Base-by-base conservation (phyloP, 768 basidiomycete genomes). In the Termitomyces sp. region DNA sequence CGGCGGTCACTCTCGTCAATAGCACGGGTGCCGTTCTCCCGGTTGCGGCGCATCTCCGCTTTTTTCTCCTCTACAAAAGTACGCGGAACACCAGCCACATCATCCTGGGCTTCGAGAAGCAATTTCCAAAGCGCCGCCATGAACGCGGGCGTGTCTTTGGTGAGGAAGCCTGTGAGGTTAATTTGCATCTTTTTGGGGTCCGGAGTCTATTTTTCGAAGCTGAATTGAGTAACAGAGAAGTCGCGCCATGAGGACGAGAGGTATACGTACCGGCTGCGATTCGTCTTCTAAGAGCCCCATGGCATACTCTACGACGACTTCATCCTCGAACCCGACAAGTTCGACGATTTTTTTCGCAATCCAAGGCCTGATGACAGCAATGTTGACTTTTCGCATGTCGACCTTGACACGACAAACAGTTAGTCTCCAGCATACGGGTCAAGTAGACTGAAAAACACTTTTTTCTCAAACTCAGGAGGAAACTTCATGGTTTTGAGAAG, bases 161-260 rank as follows among this genome's bases (percentile, higher is more conserved):
- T 90, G 57, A 99, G 81, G 71, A 99, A 99, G 8, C 96, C 96
- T 2, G 90, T 91, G 25, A 99, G 73, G 66, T 89, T 87, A 59
- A 98, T 94, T 73, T 98, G 95, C 87, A 98, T 95, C 75, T 91
- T 95, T 70, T 85, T 87, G 5, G 95, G 92, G 71, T 98, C 96
- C 11, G 93, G 92, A 5, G 82, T 85, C 93, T 95, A 47, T 42
- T 40, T 43, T 46, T 50, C 2, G 17, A 7, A 27, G 12, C 8
- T 40, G 23, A 43, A 23, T 42, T 12, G 25, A 31, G 14, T 32
- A 19, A 38, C 5, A 25, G 16, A 41, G 35, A 5, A 41, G 17
- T 25, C 43, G 49, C 38, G 23, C 9, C 52, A 47, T 45, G 29
- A 0, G 51, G 11, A 23, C 10, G 11, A 12, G 23, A 17, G 50